These are phyloP conservation scores for Metschnikowia anglica DNA, from an alignment of 805 yeast species.

Conservation along the genomic window DNA sequence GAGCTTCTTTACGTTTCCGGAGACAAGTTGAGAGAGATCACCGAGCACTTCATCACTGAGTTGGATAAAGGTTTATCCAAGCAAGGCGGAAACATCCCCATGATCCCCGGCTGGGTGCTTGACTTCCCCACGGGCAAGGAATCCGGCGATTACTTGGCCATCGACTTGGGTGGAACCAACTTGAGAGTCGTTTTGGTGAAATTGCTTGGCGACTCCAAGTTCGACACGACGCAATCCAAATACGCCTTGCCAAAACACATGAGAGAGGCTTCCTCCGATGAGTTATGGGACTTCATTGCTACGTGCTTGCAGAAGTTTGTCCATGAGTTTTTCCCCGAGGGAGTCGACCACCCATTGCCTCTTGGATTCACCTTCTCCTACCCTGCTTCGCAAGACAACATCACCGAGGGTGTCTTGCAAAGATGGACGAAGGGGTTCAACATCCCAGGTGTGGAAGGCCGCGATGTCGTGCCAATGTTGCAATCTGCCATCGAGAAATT, in stretches of 20 bases:
- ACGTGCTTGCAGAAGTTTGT: slow-evolving; percentile 71
- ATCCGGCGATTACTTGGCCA: slow-evolving; percentile 84
- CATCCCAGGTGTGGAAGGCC: slow-evolving; percentile 88
- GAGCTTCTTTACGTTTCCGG: slow-evolving; percentile 59
- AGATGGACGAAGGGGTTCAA: slow-evolving; percentile 99
- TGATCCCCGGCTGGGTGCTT: slow-evolving; percentile 97
- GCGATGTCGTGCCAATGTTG: slow-evolving; percentile 90
- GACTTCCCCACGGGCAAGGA: slow-evolving; percentile 92
- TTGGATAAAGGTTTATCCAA: slow-evolving; percentile 76
- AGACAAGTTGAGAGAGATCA: slow-evolving; percentile 60
- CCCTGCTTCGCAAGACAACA: slow-evolving; percentile 81
- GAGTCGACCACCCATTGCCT: slow-evolving; percentile 57
- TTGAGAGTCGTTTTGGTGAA: slow-evolving; percentile 87
- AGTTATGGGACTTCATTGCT: slow-evolving; percentile 85
- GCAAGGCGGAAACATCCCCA: slow-evolving; percentile 85
- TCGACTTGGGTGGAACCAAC: slow-evolving; percentile 97
- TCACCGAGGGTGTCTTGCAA: slow-evolving; percentile 84
- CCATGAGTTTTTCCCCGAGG: slow-evolving; percentile 65
- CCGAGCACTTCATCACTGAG: slow-evolving; percentile 74
- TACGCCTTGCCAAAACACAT: slow-evolving; percentile 72
- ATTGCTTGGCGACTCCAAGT: slow-evolving; percentile 78
- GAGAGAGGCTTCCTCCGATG: slow-evolving; percentile 76
- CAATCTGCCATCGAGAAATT: slow-evolving; percentile 66
- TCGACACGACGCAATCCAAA: slow-evolving; percentile 84
- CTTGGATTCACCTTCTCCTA: slow-evolving; percentile 94